Percentiles rank a stretch among this genome's conserved stretches.
These are phyloP conservation scores for Tanozyma kutaoensis DNA, from an alignment of 805 yeast genomes.

Conservation along the genomic window DNA sequence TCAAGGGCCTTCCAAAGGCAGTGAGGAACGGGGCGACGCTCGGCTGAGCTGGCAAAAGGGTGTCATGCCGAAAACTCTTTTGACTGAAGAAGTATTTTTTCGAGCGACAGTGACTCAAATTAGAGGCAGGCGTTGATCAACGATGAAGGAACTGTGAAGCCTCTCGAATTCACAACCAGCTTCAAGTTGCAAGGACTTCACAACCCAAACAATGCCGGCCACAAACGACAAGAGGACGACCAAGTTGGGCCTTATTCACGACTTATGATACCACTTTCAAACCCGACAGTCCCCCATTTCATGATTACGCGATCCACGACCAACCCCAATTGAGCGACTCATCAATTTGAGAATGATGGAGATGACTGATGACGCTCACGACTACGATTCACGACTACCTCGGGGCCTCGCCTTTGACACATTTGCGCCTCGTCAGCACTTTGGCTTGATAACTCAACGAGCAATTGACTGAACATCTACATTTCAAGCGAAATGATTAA, in stretches of 20 bases:
- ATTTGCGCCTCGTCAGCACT: too few relatives aligned
- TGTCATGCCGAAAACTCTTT: not conserved
- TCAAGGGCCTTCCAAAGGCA: slow-evolving; percentile 65
- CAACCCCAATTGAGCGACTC: not conserved
- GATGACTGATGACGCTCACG: too few relatives aligned
- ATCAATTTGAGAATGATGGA: too few relatives aligned
- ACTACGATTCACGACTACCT: too few relatives aligned
- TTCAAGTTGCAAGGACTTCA: slow-evolving; percentile 22
- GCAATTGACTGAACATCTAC: too few relatives aligned
- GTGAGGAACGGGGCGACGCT: slow-evolving; percentile 35
- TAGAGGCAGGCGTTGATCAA: slow-evolving; percentile 9
- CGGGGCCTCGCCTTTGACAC: too few relatives aligned
- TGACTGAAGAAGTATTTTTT: slow-evolving; percentile 4
- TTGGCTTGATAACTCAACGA: too few relatives aligned
- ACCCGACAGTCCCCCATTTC: not conserved
- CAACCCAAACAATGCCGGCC: slow-evolving; percentile 9
- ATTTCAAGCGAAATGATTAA: too few relatives aligned
- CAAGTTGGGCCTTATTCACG: not conserved
- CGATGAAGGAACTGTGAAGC: slow-evolving; percentile 19
- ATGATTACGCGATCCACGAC: not conserved
- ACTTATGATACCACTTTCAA: not conserved
- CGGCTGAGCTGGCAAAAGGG: slow-evolving; percentile 9
- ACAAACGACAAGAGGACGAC: not conserved
- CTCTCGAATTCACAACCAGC: slow-evolving; percentile 27
- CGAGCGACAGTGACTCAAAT: too few relatives aligned